Conservation (phyloP, 345 rosid genomes). For the Populus deltoides region DNA sequence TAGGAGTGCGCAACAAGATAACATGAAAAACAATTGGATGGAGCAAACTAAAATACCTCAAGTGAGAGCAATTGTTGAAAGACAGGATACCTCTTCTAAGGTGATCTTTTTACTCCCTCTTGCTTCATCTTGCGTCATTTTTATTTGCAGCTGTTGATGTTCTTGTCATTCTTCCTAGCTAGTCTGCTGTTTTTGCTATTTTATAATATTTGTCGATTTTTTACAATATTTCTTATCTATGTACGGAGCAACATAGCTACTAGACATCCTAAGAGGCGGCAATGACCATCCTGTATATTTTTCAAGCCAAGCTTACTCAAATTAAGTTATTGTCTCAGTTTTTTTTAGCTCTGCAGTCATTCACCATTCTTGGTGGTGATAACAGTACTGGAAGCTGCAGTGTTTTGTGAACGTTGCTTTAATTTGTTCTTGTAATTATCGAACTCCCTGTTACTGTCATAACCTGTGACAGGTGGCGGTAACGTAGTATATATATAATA, state of each 20-base stretch:
- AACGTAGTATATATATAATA: no score
- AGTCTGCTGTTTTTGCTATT: background rate
- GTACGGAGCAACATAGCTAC: no score
- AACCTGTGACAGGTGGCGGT: background rate
- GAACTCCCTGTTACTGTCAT: background rate
- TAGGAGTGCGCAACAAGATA: background rate
- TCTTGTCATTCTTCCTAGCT: background rate
- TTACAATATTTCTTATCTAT: no score
- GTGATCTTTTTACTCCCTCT: constrained; percentile 1
- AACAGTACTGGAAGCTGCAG: background rate
- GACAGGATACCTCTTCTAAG: constrained; percentile 38
- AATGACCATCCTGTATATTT: background rate
- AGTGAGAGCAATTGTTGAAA: constrained; percentile 35
- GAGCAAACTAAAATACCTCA: constrained; percentile 23
- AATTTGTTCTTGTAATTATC: background rate
- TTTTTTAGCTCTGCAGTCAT: background rate
- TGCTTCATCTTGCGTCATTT: background rate
- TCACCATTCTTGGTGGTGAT: background rate
- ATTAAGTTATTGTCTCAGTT: background rate
- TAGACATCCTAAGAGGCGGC: no score
- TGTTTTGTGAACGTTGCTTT: background rate
- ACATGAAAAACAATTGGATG: background rate
- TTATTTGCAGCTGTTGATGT: background rate
- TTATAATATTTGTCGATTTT: no score
- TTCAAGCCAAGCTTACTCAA: background rate